phyloP scores from a whole-genome alignment of 2,329 filamentous ascomycete species.

The Aspergillus carbonarius region DNA sequence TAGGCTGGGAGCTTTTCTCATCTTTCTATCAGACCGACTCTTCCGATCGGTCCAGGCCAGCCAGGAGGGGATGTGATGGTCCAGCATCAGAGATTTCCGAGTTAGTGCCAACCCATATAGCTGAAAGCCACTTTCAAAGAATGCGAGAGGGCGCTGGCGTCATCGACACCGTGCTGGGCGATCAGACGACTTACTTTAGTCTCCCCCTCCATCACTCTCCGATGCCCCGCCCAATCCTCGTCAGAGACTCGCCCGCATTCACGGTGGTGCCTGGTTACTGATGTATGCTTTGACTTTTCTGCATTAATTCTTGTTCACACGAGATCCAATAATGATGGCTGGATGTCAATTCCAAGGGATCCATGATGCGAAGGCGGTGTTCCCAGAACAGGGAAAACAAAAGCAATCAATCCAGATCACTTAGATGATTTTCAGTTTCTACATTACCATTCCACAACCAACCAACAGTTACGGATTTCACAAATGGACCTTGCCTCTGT shows the following conservation, averaged over 20 bases:
- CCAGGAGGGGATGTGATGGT: not conserved
- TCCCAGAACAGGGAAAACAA: not conserved
- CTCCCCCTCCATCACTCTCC: constrained; percentile 8
- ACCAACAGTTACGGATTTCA: not conserved
- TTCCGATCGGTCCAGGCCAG: not conserved
- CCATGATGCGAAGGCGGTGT: not conserved
- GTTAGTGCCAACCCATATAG: not conserved
- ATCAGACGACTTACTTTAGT: constrained; percentile 11
- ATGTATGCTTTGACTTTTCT: not conserved
- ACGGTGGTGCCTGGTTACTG: not conserved
- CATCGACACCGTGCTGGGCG: not conserved
- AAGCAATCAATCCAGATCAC: not conserved
- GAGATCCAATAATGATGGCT: constrained; percentile 1
- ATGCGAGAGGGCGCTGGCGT: not conserved
- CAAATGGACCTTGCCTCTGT: not conserved
- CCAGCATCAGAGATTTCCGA: not conserved
- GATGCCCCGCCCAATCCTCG: not conserved
- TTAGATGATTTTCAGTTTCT: not conserved
- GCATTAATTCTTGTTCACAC: not conserved
- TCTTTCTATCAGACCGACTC: not conserved
- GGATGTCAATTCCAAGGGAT: constrained; percentile 1
- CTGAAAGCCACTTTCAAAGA: not conserved
- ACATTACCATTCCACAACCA: not conserved
- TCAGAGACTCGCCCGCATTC: not conserved
- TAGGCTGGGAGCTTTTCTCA: constrained; percentile 8